Percentiles rank a stretch among this genome's conserved stretches.
These are phyloP conservation scores for Spizellomyces sp. DNA, from an alignment of 192 early-diverging fungal species.

Conservation along the genomic window DNA sequence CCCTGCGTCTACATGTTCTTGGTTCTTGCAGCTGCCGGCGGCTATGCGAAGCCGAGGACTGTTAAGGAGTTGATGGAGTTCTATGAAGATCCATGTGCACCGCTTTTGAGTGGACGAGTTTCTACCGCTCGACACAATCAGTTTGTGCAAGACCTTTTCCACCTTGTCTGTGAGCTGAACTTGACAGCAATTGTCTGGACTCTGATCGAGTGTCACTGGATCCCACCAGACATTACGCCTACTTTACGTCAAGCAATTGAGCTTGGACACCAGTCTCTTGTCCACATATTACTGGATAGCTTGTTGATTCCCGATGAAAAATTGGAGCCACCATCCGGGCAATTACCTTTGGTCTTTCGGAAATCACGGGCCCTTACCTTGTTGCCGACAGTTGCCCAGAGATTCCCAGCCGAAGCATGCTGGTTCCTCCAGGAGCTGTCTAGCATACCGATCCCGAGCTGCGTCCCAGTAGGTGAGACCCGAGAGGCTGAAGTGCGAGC, in stretches of 20 bases:
- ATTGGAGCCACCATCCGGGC: slow-evolving; percentile 30
- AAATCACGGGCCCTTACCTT: slow-evolving; percentile 35
- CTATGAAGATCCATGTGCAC: slow-evolving; percentile 33
- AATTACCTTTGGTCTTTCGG: slow-evolving; percentile 38
- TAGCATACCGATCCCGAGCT: slow-evolving; percentile 42
- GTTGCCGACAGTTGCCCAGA: slow-evolving; percentile 35
- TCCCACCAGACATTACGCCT: slow-evolving; percentile 29
- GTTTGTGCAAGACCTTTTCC: slow-evolving; percentile 36
- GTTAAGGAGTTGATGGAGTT: slow-evolving; percentile 40
- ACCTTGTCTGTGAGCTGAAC: slow-evolving; percentile 38
- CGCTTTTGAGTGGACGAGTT: slow-evolving; percentile 24
- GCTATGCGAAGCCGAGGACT: slow-evolving; percentile 28
- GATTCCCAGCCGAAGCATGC: slow-evolving; percentile 43
- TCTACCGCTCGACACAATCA: slow-evolving; percentile 24
- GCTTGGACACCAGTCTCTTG: slow-evolving; percentile 44
- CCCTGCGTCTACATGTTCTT: slow-evolving; percentile 36
- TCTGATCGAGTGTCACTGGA: slow-evolving; percentile 38
- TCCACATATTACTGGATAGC: slow-evolving; percentile 41
- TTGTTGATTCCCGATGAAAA: slow-evolving; percentile 40
- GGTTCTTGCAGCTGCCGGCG: slow-evolving; percentile 35
- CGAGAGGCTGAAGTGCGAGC: slow-evolving; percentile 39
- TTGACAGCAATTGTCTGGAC: slow-evolving; percentile 39
- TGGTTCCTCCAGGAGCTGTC: slow-evolving; percentile 49
- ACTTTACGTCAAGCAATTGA: slow-evolving; percentile 34
- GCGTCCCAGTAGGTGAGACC: slow-evolving; percentile 35